Percentiles rank a stretch among this genome's conserved stretches.
Conservation (phyloP, 176 grass and related monocot genomes). For the Raddia guianensis region DNA sequence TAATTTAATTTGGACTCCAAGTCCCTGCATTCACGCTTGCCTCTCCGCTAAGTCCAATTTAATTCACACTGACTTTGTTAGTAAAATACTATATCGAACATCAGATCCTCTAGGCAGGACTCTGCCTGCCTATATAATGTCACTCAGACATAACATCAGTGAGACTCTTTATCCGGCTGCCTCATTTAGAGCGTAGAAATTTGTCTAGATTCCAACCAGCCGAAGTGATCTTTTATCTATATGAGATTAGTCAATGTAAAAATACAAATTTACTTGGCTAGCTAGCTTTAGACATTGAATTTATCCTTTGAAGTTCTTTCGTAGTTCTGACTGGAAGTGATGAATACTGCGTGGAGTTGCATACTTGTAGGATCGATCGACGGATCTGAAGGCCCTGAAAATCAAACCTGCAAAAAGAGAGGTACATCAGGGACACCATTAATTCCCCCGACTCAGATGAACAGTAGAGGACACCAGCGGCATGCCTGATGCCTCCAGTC, state of each 20-base stretch:
- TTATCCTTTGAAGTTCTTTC: neutral
- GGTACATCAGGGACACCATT: neutral
- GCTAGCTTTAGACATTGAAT: too few species aligned
- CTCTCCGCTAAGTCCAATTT: neutral
- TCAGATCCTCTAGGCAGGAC: neutral
- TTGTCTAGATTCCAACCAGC: too few species aligned
- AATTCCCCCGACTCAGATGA: conserved; percentile 37
- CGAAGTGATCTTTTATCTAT: too few species aligned
- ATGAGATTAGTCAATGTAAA: too few species aligned
- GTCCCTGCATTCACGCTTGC: neutral
- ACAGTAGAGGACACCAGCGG: neutral
- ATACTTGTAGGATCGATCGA: neutral
- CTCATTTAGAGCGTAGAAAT: too few species aligned
- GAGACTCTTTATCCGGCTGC: neutral
- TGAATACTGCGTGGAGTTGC: neutral
- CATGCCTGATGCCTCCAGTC: too few species aligned
- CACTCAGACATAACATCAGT: neutral
- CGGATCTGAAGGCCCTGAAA: neutral
- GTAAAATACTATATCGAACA: neutral
- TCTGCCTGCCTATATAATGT: neutral
- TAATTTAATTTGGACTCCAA: neutral
- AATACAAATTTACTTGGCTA: too few species aligned
- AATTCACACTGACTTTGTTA: neutral
- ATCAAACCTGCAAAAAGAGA: neutral
- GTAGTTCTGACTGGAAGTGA: neutral